phyloP scores from a whole-genome alignment of 1,284 basidiomycete species.

The Ceratobasidium sp. region DNA sequence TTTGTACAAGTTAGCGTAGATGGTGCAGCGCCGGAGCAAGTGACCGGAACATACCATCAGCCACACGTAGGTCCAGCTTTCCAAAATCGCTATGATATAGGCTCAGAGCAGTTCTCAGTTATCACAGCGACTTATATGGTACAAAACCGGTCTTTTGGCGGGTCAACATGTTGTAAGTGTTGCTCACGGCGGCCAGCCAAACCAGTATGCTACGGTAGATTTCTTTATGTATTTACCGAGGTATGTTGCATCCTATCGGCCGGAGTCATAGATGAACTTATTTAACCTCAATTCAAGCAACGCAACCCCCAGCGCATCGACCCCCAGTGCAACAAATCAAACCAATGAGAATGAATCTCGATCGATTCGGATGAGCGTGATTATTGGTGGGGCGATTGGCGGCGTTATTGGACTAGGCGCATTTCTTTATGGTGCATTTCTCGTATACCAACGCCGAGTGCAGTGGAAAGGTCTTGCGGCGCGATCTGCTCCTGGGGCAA shows the following conservation, averaged over 20 bases:
- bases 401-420: background rate
- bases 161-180: slow-evolving; percentile 19
- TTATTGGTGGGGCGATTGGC: background rate
- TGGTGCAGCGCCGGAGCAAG: background rate
- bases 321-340: background rate
- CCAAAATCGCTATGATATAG: background rate
- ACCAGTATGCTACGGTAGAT: slow-evolving; percentile 10
- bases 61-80: background rate
- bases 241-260: background rate
- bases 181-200: background rate
- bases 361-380: background rate
- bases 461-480: background rate
- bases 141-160: slow-evolving; percentile 14
- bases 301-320: background rate
- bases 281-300: background rate
- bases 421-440: background rate
- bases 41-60: slow-evolving; percentile 1
- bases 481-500: background rate
- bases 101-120: background rate
- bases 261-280: background rate
- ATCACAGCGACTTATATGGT: slow-evolving; percentile 14
- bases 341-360: background rate
- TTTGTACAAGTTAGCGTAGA: slow-evolving; percentile 12
- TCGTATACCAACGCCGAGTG: background rate
- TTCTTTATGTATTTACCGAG: slow-evolving; percentile 32